Conservation (phyloP, 306 rosid genomes). For the Citrullus colocynthis region DNA sequence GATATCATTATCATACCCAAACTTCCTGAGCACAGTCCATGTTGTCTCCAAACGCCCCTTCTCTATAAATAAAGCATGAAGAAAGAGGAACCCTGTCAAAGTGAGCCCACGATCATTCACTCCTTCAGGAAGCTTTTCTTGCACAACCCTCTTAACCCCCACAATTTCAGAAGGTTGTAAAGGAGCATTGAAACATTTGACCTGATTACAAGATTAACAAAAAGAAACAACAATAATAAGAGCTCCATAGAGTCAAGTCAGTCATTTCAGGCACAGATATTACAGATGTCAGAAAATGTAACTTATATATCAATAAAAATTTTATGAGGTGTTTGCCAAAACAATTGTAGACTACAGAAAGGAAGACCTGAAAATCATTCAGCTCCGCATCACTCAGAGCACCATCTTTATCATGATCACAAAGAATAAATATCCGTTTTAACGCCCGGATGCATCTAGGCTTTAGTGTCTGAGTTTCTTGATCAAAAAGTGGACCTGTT, state of each 20-base stretch:
- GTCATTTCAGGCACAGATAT: neutral
- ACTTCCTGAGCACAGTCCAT: constrained; percentile 93
- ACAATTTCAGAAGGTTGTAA: constrained; percentile 88
- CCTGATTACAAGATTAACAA: constrained; percentile 34
- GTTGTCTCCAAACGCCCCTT: constrained; percentile 97
- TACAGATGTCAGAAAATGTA: neutral
- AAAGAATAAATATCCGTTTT: constrained; percentile 87
- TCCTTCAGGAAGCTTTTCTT: constrained; percentile 87
- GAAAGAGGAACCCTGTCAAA: constrained; percentile 91
- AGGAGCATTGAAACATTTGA: constrained; percentile 96
- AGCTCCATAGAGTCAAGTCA: neutral
- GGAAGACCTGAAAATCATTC: constrained; percentile 45
- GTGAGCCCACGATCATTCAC: constrained; percentile 96
- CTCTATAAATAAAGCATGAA: constrained; percentile 92
- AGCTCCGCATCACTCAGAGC: constrained; percentile 55
- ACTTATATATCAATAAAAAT: neutral
- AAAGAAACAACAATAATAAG: neutral
- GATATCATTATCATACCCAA: constrained; percentile 91
- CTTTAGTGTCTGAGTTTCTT: constrained; percentile 88
- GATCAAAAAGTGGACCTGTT: constrained; percentile 91
- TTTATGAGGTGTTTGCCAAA: neutral
- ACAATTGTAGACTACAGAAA: neutral
- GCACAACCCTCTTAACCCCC: constrained; percentile 85
- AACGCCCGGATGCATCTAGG: constrained; percentile 89
- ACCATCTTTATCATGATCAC: constrained; percentile 92